Base-by-base conservation (phyloP, 768 basidiomycete genomes). In the Lyophyllum atratum region DNA sequence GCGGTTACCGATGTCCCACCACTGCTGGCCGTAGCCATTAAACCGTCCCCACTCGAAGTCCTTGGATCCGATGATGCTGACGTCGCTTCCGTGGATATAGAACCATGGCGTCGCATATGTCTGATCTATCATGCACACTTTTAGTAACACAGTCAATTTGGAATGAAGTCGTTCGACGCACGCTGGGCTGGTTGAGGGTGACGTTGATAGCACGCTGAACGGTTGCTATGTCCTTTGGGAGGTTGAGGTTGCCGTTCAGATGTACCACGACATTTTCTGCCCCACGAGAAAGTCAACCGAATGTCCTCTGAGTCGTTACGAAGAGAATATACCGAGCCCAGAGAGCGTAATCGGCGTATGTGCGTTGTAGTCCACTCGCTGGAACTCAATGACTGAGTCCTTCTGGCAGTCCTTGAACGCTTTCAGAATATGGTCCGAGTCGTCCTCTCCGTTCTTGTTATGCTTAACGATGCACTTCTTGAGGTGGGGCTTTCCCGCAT, bases 21-120 rank as follows among this genome's bases (percentile, higher is more conserved):
- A 81, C 56, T 78, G 76, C 58, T 80, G 75, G n/a, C 80, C 79
- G 55, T 75, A 76, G 26, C 79, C 76, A 46, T 80, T 68, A 66
- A 80, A 76, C 53, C 72, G 67, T 1, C 79, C 79, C 63, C 73
- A 75, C 29, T 75, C 64, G 28, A 69, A 68, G 47, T 77, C 70
- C 42, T 71, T 66, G 3, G 74, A 74, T 11, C 79, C 80, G 25
- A 76, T 70, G 52, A 77, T 72, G 24, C 69, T 62, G 33, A 81
- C 72, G 53, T 80, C 70, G 25, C 66, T 66, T 3, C 79, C 80
- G 29, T 72, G 62, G 43, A 81, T 66, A 61, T 76, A 79, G 56
- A 80, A 75, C 80, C 80, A 81, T 19, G 76, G 76, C 26, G 74
- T 73, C 11, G 74, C 76, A 61, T 74, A 75, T 22, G 71, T 73